Evolutionary conservation across 1,139 yeast species (phyloP), one percentile per base, ranked within the genome.

Genomic region (Geotrichum klebahnii): DNA sequence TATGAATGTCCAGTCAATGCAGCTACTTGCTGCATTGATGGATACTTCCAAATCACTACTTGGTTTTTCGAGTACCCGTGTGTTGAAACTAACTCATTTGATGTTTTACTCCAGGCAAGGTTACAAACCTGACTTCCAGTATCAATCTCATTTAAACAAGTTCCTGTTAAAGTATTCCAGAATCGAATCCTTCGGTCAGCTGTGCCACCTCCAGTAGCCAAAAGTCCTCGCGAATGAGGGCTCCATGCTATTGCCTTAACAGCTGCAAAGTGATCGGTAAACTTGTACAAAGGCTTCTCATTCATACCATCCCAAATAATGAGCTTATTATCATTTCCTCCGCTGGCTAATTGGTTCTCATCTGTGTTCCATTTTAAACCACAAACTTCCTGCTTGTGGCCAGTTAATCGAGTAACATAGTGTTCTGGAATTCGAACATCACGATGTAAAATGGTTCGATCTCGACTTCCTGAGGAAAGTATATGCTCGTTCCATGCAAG

Each of bases 161-260:
- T 67, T 0, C 97, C 97, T 6, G 86, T 86, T 44, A 82, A 69
- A 0, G 96, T 86, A 65, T 89, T 90, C 98, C 98, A 92, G 22
- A 90, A 82, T 66, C 92, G 85, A 59, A 94, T 83, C 28, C 84
- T 78, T 52, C 92, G 80, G 67, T 92, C 99, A 1, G 95, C 94
- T 0, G 97, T 89, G 22, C 99, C 99, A 24, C 98, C 99, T 5
- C 98, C 99, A 1, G 94, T 81, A 0, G 97, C 97, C 49, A 92
- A 69, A 3, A 90, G 77, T 0, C 97, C 97, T 52, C 97, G 74
- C 63, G 88, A 96, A 64, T 92, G 97, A 0, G 98, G 97, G 0
- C 95, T 86, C 99, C 99, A 92, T 1, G 96, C 87, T 49, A 92
- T 77, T 1, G 97, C 98, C 67, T 90, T 92, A 3, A 92, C 95